Conservation (phyloP, 345 rosid genomes). For the Populus deltoides region DNA sequence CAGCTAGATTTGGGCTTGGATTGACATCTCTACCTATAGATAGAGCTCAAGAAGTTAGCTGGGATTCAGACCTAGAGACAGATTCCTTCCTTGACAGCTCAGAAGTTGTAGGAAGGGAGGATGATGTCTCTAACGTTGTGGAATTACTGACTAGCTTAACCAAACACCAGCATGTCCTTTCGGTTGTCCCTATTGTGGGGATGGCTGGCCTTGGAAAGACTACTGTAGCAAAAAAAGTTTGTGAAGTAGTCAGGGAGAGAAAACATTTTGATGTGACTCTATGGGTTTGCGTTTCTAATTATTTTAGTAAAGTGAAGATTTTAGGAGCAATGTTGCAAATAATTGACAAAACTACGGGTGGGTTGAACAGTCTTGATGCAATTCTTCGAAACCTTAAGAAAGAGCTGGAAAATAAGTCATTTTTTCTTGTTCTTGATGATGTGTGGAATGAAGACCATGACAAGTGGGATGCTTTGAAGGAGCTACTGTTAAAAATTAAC, state of each 20-base stretch:
- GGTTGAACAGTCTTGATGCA: neutral
- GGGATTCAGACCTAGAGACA: neutral
- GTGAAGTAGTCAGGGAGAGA: neutral
- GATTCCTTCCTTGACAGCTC: neutral
- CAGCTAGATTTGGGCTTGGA: neutral
- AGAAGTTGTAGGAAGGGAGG: constrained; percentile 15
- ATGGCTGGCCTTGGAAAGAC: constrained; percentile 33
- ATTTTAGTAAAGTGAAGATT: neutral
- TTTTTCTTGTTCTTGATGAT: constrained; percentile 22
- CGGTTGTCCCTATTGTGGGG: constrained; percentile 14
- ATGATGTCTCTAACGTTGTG: constrained; percentile 12
- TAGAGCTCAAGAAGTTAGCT: neutral
- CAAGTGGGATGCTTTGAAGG: constrained; percentile 10
- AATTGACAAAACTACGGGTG: neutral
- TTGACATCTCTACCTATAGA: neutral
- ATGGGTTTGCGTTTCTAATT: constrained; percentile 18
- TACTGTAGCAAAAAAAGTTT: constrained; percentile 13
- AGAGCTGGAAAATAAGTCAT: constrained; percentile 8
- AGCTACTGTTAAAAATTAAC: neutral
- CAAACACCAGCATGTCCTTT: neutral
- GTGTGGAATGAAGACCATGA: constrained; percentile 14
- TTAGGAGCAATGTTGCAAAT: constrained; percentile 12
- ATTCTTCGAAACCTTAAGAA: neutral
- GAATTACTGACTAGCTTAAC: neutral
- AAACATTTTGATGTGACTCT: constrained; percentile 4